These are phyloP conservation scores for Acer yangbiense DNA, from an alignment of 345 rosid genomes.

Conservation along the genomic window DNA sequence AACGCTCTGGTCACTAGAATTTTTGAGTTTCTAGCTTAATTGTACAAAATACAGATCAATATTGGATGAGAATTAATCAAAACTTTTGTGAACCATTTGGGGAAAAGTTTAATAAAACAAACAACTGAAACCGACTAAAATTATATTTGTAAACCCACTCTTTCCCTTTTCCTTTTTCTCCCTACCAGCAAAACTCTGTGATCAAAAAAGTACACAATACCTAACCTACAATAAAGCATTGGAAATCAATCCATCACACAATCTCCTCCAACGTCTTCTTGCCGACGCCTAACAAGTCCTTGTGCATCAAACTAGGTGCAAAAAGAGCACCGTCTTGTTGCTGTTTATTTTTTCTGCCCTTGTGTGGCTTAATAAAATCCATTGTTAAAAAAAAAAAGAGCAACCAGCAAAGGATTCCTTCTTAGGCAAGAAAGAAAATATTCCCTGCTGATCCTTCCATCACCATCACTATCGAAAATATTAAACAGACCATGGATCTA, in stretches of 20 bases:
- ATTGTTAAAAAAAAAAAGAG: no score
- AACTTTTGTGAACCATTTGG: slow-evolving; percentile 2
- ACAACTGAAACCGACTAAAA: not conserved
- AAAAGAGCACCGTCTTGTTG: slow-evolving; percentile 36
- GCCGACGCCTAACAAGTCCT: slow-evolving; percentile 24
- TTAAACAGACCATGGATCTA: slow-evolving; percentile 61
- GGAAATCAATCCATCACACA: slow-evolving; percentile 27
- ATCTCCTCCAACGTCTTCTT: slow-evolving; percentile 37
- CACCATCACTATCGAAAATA: slow-evolving; percentile 56
- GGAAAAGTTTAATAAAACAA: not conserved
- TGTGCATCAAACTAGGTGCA: slow-evolving; percentile 35
- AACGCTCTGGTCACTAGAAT: not conserved
- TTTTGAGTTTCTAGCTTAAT: no score
- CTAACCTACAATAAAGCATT: not conserved
- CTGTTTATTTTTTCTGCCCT: no score
- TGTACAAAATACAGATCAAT: not conserved
- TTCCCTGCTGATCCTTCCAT: slow-evolving; percentile 52
- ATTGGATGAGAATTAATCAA: not conserved
- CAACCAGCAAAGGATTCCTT: slow-evolving; percentile 71
- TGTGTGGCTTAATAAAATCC: no score
- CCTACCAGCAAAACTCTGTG: slow-evolving; percentile 17
- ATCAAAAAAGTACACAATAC: not conserved
- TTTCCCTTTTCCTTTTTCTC: slow-evolving; percentile 15
- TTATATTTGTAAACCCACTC: not conserved
- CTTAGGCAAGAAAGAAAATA: slow-evolving; percentile 62